These are phyloP conservation scores for Vitis rupestris DNA, from an alignment of 164 flowering plant genomes.

Conservation along the genomic window DNA sequence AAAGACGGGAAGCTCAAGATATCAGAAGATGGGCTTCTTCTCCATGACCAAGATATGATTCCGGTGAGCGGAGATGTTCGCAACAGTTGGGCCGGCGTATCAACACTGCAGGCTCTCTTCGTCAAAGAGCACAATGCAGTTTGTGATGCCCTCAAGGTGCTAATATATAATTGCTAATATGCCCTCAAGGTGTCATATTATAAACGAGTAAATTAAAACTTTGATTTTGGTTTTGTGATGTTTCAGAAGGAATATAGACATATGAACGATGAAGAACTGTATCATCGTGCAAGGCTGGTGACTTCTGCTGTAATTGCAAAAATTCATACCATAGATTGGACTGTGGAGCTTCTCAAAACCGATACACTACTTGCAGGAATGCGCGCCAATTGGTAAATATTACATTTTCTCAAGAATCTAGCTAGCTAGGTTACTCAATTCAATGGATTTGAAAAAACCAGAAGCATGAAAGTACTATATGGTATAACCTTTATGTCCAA, in stretches of 20 bases:
- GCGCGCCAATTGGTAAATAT: constrained; percentile 44
- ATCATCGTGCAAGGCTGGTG: constrained; percentile 45
- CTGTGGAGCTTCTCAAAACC: constrained; percentile 43
- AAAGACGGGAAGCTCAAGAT: constrained; percentile 54
- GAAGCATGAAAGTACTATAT: neutral
- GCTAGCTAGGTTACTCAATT: no score
- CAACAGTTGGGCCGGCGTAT: constrained; percentile 56
- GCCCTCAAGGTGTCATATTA: constrained; percentile 26
- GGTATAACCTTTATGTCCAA: no score
- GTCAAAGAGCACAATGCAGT: constrained; percentile 50
- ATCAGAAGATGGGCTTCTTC: constrained; percentile 40
- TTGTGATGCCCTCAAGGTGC: constrained; percentile 46
- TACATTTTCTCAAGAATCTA: no score
- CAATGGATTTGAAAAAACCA: no score
- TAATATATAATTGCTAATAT: neutral
- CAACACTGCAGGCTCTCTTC: constrained; percentile 49
- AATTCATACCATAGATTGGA: constrained; percentile 61
- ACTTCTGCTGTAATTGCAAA: constrained; percentile 60
- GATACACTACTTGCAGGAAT: constrained; percentile 44
- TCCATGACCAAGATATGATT: constrained; percentile 39
- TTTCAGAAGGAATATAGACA: no score
- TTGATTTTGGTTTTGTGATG: no score
- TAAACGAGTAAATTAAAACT: constrained; percentile 2
- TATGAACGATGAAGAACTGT: constrained; percentile 37
- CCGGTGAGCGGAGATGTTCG: constrained; percentile 55